Evolutionary conservation across 768 basidiomycete genomes (phyloP).

Genomic region (Phylloporus arenicola): DNA sequence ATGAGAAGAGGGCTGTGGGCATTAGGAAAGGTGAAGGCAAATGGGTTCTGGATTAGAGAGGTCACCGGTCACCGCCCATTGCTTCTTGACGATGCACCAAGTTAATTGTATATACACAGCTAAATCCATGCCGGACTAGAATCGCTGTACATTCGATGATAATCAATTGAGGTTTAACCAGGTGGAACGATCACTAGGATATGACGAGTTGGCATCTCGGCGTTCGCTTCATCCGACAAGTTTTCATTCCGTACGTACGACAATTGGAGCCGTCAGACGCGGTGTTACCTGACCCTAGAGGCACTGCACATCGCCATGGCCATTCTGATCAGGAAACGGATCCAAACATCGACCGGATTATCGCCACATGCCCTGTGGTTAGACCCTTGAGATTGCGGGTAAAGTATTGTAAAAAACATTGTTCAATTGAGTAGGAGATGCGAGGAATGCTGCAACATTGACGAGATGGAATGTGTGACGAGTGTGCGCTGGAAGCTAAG

Average conservation of each 20-base stretch:
- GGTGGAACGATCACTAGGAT: neutral
- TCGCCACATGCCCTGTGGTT: conserved; percentile 20
- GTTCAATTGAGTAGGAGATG: conserved; percentile 36
- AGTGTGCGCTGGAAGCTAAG: conserved; percentile 24
- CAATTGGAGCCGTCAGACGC: neutral
- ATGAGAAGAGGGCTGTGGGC: conserved; percentile 80
- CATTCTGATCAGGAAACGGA: conserved; percentile 10
- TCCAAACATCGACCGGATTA: conserved; percentile 7
- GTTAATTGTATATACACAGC: neutral
- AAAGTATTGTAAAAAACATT: conserved; percentile 36
- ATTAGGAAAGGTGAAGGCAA: conserved; percentile 61
- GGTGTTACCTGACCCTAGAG: neutral
- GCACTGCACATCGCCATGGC: conserved; percentile 15
- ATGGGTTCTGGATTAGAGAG: conserved; percentile 62
- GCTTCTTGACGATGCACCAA: conserved; percentile 3
- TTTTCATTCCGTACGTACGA: neutral
- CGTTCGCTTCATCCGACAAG: neutral
- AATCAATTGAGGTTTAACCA: too few species aligned
- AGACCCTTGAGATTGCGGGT: conserved; percentile 28
- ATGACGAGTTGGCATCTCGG: neutral
- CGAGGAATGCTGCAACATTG: conserved; percentile 44
- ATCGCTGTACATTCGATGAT: too few species aligned
- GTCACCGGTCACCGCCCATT: neutral
- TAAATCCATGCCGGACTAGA: too few species aligned
- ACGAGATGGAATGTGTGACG: conserved; percentile 31